These are phyloP conservation scores for Clonostachys byssicola DNA, from an alignment of 2,329 filamentous ascomycete genomes.

Conservation along the genomic window DNA sequence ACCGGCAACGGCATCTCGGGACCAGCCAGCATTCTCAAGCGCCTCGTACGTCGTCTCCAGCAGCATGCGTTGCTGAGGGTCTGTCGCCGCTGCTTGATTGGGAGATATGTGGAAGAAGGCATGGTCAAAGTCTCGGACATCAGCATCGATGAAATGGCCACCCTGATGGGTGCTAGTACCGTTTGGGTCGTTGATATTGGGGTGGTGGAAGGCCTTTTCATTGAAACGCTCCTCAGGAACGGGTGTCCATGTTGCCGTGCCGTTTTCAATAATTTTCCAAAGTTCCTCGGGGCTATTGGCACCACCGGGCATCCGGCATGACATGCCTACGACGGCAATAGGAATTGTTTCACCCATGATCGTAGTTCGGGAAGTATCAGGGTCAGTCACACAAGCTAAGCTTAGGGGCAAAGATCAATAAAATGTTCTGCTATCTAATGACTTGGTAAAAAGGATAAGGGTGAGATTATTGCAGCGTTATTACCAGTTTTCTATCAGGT, in stretches of 20 bases:
- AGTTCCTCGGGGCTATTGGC: conserved; percentile 35
- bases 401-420: too few species aligned
- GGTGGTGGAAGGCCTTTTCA: conserved; percentile 32
- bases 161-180: conserved; percentile 29
- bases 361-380: too few species aligned
- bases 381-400: too few species aligned
- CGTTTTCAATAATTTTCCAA: conserved; percentile 36
- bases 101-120: conserved; percentile 48
- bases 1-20: conserved; percentile 40
- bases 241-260: conserved; percentile 31
- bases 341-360: conserved; percentile 10
- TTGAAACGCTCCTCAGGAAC: conserved; percentile 43
- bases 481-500: too few species aligned
- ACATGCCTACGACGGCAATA: conserved; percentile 42
- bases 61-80: conserved; percentile 48
- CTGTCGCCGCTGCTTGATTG: conserved; percentile 42
- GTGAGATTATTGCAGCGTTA: too few species aligned
- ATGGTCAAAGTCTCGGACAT: conserved; percentile 43
- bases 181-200: conserved; percentile 30
- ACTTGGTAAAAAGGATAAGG: too few species aligned
- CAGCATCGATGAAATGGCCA: conserved; percentile 38
- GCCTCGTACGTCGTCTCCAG: conserved; percentile 51
- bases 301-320: conserved; percentile 38
- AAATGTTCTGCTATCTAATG: too few species aligned
- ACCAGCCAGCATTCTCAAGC: conserved; percentile 46